A percentile compares a stretch with the other conserved stretches of the same genome.
These are phyloP conservation scores for Xylariomycetidae sp. DNA, from an alignment of 2,329 filamentous ascomycete genomes.

Conservation along the genomic window DNA sequence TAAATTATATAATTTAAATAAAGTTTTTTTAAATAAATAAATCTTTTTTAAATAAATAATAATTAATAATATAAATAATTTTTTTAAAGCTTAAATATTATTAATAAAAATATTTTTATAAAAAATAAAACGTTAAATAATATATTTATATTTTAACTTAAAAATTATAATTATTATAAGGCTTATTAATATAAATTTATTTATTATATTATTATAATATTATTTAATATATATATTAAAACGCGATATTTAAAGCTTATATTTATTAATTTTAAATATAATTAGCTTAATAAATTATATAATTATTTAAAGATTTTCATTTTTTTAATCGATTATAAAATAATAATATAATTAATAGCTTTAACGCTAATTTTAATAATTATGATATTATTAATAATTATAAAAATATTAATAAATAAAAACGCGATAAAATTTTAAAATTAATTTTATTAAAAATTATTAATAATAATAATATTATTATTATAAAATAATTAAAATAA, in stretches of 20 bases:
- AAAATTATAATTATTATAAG: neutral
- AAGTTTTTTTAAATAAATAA: neutral
- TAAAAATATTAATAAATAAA: neutral
- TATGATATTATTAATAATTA: neutral
- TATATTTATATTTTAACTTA: neutral
- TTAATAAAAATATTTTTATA: constrained; percentile 1
- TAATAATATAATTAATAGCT: too few relatives aligned
- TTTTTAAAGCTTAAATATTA: neutral
- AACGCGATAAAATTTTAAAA: neutral
- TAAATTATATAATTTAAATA: neutral
- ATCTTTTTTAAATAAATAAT: constrained; percentile 1
- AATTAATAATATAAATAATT: neutral
- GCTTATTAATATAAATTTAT: neutral
- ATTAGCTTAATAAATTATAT: neutral
- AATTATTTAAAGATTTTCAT: neutral
- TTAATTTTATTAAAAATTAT: neutral
- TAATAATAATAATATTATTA: neutral
- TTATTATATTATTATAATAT: neutral
- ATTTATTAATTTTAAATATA: neutral
- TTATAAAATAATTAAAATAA: neutral
- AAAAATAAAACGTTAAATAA: neutral
- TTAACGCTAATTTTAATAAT: neutral
- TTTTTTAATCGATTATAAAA: neutral
- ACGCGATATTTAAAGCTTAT: neutral
- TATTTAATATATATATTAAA: too few relatives aligned